phyloP scores from a whole-genome alignment of 106 monocot species.

The Allium fistulosum region DNA sequence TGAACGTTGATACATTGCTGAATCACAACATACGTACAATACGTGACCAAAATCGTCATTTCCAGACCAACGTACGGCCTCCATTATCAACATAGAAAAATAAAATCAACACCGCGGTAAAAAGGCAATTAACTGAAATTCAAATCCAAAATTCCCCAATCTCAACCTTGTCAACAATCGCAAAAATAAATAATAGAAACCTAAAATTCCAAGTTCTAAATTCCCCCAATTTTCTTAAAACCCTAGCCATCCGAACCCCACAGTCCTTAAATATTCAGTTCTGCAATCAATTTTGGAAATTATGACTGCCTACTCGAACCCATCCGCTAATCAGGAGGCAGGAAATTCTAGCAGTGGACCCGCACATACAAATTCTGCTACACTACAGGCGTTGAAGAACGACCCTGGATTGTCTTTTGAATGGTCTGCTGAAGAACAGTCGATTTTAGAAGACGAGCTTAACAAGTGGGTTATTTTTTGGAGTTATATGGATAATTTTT shows the following conservation, averaged over 20 bases:
- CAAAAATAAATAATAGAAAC: too few species aligned
- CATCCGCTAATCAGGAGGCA: constrained; percentile 15
- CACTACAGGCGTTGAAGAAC: constrained; percentile 34
- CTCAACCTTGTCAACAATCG: too few species aligned
- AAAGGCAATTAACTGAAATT: too few species aligned
- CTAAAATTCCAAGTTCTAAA: too few species aligned
- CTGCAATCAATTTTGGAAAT: neutral
- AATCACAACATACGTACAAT: too few species aligned
- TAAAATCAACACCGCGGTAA: too few species aligned
- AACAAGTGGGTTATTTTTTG: constrained; percentile 18
- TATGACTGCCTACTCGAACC: constrained; percentile 47
- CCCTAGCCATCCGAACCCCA: neutral
- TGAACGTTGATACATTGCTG: too few species aligned
- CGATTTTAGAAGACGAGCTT: constrained; percentile 33
- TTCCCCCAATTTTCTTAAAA: neutral
- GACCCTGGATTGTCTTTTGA: constrained; percentile 30
- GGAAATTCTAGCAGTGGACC: constrained; percentile 14
- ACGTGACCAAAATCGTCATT: too few species aligned
- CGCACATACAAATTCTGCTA: constrained; percentile 5
- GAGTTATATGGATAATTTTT: neutral
- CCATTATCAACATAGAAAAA: too few species aligned
- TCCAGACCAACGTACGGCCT: too few species aligned
- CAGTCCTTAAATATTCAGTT: neutral
- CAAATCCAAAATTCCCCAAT: too few species aligned
- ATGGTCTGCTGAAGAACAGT: constrained; percentile 39